These are phyloP conservation scores for Ustilago xerochloae DNA, from an alignment of 1,284 basidiomycete genomes.

Conservation along the genomic window DNA sequence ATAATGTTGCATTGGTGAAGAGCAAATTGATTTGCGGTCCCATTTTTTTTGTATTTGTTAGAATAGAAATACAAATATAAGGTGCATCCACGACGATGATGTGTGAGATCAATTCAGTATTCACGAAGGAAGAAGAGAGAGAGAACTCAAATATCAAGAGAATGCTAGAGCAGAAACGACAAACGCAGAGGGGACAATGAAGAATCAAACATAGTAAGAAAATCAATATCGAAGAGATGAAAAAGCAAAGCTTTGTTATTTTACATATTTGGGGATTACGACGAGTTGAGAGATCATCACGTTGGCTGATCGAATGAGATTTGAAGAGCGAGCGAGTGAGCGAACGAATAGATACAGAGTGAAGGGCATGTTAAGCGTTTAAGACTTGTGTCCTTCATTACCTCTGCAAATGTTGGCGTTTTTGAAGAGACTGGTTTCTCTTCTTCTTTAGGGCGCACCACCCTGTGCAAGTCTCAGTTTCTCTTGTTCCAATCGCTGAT, in stretches of 20 bases:
- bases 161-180: too few relatives aligned
- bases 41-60: too few relatives aligned
- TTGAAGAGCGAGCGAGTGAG: too few relatives aligned
- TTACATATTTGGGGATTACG: not conserved
- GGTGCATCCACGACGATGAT: too few relatives aligned
- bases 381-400: too few relatives aligned
- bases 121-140: not conserved
- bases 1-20: too few relatives aligned
- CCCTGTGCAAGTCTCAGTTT: conserved; percentile 62
- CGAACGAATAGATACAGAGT: too few relatives aligned
- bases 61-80: too few relatives aligned
- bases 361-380: too few relatives aligned
- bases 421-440: too few relatives aligned
- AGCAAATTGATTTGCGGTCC: too few relatives aligned
- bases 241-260: not conserved
- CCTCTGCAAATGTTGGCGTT: too few relatives aligned
- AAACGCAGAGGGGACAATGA: not conserved
- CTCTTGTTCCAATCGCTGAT: conserved; percentile 73
- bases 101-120: not conserved
- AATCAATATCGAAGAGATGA: not conserved
- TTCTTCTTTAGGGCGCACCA: conserved; percentile 16
- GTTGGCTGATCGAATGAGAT: not conserved
- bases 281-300: not conserved
- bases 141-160: not conserved
- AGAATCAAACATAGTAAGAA: not conserved